Percentiles rank a stretch among this genome's conserved stretches.
Evolutionary conservation across 139 green algal species (phyloP).

Genomic region (Axilococcus clingmanii): DNA sequence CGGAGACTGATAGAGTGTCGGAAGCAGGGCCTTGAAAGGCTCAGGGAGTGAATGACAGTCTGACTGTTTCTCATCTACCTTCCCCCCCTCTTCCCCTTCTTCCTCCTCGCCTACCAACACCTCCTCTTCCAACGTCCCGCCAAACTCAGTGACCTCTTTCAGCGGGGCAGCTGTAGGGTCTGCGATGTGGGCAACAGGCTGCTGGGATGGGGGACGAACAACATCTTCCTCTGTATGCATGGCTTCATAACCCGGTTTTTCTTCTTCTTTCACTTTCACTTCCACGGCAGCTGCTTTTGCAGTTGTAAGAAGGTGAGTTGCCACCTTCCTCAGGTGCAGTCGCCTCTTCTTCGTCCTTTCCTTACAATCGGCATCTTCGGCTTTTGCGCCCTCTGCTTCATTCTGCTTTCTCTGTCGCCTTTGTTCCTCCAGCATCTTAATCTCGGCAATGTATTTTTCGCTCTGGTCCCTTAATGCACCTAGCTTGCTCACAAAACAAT

Average conservation of each 20-base stretch:
- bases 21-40: conserved; percentile 4
- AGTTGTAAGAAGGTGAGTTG: no score
- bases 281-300: not conserved
- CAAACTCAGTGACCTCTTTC: not conserved
- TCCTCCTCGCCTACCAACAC: conserved; percentile 45
- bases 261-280: not conserved
- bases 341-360: conserved; percentile 1
- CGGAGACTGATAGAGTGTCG: not conserved
- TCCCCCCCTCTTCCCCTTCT: conserved; percentile 25
- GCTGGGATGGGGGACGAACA: not conserved
- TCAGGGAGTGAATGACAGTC: not conserved
- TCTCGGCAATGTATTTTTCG: no score
- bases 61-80: not conserved
- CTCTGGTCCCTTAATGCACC: conserved; percentile 27
- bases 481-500: conserved; percentile 73
- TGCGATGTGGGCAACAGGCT: not conserved
- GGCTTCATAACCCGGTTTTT: no score
- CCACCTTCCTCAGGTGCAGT: conserved; percentile 9
- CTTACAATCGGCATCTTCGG: not conserved
- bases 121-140: not conserved
- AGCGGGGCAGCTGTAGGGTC: not conserved
- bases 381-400: conserved; percentile 4
- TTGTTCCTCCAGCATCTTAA: no score
- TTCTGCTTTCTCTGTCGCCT: no score
- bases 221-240: not conserved